Evolutionary conservation across 1,139 yeast genomes (phyloP), one percentile per base, ranked within the genome.

Genomic region (Taiozyma sp.): DNA sequence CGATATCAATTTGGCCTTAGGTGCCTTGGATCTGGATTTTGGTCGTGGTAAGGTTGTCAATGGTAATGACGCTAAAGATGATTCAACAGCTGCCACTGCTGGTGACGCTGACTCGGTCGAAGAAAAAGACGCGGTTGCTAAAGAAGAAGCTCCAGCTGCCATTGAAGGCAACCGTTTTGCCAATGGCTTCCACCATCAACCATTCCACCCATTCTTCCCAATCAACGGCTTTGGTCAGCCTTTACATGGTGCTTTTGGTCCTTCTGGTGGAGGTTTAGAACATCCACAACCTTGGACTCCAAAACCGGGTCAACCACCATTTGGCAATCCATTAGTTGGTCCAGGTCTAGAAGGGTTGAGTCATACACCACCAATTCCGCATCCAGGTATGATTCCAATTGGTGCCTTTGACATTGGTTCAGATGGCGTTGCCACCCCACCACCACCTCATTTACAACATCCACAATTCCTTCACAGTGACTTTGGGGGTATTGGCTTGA

Each of bases 211-310:
- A 35, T 60, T 61, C 45, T 56, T 60, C 51, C 61, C 63, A 42
- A 45, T 60, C 41, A 59, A 61, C 47, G 62, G 59, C 42, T 61
- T 60, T 48, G 64, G 63, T 13, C 63, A 61, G 44, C 63, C 63
- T 8, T 35, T 60, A n/a, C 62, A 56, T 30, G 57, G 51, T 19
- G 50, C 51, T 5, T 57, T 59, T 50, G 30, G 49, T 16, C 59
- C 58, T 21, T 14, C 35, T 32, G 55, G 50, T 44, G 58, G 59
- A 13, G 53, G 43, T 10, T 49, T 55, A 42, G 54, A 46, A 43
- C 60, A 52, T 16, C 61, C 60, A n/a, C 58, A 55, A 46, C 54
- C 55, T 9, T 60, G 64, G 64, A 52, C 60, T 7, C 35, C 57
- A 7, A 57, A 59, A 43, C 57, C 57, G 6, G 61, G 60, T 9